Conservation (phyloP, 2,329 filamentous ascomycete species). For the Cryphonectria radicalis region DNA sequence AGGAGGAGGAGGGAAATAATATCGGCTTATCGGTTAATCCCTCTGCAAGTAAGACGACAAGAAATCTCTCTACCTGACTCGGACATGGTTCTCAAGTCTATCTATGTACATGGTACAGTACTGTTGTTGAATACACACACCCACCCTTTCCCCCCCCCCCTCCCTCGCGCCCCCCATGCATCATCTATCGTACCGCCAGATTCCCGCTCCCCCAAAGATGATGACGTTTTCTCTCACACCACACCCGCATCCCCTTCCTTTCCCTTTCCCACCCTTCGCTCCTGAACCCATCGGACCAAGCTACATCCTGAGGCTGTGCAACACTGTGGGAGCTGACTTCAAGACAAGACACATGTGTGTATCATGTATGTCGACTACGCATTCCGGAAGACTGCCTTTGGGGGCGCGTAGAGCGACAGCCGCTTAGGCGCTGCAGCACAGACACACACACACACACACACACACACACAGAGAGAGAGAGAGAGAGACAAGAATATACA, state of each 20-base stretch:
- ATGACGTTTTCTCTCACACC: neutral
- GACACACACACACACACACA: neutral
- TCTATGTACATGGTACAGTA: neutral
- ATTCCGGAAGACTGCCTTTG: neutral
- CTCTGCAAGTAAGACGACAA: neutral
- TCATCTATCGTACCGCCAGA: neutral
- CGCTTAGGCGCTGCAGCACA: neutral
- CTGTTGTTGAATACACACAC: neutral
- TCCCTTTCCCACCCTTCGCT: neutral
- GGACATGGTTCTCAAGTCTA: neutral
- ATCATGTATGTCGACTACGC: neutral
- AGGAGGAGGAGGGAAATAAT: neutral
- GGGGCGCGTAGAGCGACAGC: neutral
- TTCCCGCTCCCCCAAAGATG: neutral
- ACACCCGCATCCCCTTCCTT: neutral
- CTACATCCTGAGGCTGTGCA: neutral
- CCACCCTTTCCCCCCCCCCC: neutral
- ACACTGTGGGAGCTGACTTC: neutral
- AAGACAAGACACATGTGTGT: neutral
- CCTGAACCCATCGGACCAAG: neutral
- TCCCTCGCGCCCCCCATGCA: neutral
- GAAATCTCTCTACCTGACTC: neutral
- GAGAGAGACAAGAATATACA: neutral
- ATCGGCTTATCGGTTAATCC: slow-evolving; percentile 6
- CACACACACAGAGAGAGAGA: neutral